phyloP scores from a whole-genome alignment of 345 rosid genomes.

The Dovyalis caffra region DNA sequence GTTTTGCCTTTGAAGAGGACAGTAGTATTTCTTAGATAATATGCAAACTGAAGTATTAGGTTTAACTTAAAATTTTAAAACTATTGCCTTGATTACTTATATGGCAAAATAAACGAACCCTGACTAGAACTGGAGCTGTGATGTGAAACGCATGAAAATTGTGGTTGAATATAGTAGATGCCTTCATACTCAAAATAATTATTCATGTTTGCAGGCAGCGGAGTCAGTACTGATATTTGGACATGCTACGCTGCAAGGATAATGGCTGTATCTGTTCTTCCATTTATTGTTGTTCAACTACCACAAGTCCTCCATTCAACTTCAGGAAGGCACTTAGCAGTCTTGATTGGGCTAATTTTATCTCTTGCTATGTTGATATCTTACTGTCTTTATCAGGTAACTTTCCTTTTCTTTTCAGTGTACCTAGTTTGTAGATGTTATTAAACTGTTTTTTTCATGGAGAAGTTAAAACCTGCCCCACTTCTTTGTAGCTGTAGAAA shows the following conservation, averaged over 20 bases:
- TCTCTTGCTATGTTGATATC: slow-evolving; percentile 58
- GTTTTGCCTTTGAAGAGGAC: too few species aligned
- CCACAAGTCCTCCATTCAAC: slow-evolving; percentile 66
- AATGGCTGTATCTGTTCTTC: slow-evolving; percentile 78
- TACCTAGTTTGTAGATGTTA: too few species aligned
- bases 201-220: slow-evolving; percentile 12
- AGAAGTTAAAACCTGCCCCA: neutral
- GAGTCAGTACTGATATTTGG: slow-evolving; percentile 69
- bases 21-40: too few species aligned
- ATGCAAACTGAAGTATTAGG: too few species aligned
- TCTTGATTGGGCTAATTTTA: slow-evolving; percentile 60
- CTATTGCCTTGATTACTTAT: too few species aligned
- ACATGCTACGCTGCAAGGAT: slow-evolving; percentile 82
- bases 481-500: neutral
- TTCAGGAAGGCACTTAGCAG: slow-evolving; percentile 67
- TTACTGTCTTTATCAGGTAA: slow-evolving; percentile 93
- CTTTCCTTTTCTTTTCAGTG: neutral
- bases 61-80: too few species aligned
- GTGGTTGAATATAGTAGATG: neutral
- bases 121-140: too few species aligned
- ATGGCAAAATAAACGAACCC: too few species aligned
- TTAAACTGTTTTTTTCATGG: too few species aligned
- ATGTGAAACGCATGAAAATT: neutral
- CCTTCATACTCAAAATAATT: neutral
- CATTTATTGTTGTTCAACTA: slow-evolving; percentile 79